Evolutionary conservation across 225 moss, liverwort and hornwort genomes (phyloP).

Genomic region (Asterella californica): DNA sequence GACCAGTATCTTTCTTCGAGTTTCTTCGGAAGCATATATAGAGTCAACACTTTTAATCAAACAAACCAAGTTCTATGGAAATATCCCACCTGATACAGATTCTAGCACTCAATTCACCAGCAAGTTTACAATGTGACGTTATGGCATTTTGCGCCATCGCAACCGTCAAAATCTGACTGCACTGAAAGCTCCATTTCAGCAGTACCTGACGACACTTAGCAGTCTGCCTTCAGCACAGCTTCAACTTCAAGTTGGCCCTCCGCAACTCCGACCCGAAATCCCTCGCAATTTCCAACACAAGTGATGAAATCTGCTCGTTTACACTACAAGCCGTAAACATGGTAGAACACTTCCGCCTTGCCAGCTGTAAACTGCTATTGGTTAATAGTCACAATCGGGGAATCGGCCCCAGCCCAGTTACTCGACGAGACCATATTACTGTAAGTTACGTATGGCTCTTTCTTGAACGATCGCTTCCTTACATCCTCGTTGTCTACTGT

Average conservation of each 20-base stretch:
- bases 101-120: not conserved
- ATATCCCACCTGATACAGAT: too few relatives aligned
- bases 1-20: not conserved
- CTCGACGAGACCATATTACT: not conserved
- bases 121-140: not conserved
- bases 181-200: not conserved
- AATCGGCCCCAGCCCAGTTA: not conserved
- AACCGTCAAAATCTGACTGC: not conserved
- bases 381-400: not conserved
- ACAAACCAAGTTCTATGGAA: not conserved
- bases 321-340: not conserved
- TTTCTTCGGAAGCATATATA: not conserved
- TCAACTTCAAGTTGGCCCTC: too few relatives aligned
- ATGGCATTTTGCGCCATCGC: not conserved
- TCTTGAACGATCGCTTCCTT: constrained; percentile 16
- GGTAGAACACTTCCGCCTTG: not conserved
- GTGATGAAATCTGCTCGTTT: not conserved
- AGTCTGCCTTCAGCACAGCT: not conserved
- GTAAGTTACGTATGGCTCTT: constrained; percentile 7
- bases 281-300: not conserved
- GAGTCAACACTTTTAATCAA: not conserved
- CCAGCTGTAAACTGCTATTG: not conserved
- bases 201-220: too few relatives aligned
- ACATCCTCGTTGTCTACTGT: constrained; percentile 18
- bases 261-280: not conserved